Conservation (phyloP, 2,329 filamentous ascomycete genomes). For the Fusarium sp. region DNA sequence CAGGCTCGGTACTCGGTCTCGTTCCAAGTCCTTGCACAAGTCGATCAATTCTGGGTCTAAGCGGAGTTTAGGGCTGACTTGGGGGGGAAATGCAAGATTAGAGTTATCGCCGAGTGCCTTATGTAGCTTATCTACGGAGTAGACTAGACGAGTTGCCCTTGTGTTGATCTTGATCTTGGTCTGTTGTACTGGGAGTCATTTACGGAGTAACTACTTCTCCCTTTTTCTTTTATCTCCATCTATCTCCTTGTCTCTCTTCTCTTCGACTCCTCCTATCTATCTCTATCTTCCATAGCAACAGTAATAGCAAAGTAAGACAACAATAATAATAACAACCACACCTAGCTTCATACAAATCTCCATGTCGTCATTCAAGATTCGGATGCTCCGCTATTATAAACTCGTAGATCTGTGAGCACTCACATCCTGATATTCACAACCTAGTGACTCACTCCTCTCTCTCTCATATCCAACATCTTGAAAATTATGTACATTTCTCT, state of each 20-base stretch:
- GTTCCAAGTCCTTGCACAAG: not conserved
- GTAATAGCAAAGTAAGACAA: not conserved
- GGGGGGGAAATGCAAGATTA: slow-evolving; percentile 27
- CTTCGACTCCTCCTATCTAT: not conserved
- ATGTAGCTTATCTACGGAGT: slow-evolving; percentile 13
- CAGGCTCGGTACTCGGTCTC: slow-evolving; percentile 30
- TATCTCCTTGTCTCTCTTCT: too few species aligned
- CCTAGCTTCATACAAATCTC: not conserved
- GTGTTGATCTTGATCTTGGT: too few species aligned
- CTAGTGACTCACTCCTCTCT: not conserved
- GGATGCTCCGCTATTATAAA: slow-evolving; percentile 11
- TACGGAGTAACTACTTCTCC: too few species aligned
- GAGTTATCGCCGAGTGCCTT: slow-evolving; percentile 19
- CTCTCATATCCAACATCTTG: not conserved
- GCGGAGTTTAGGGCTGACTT: slow-evolving; percentile 45
- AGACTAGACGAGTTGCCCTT: not conserved
- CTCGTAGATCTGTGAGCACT: slow-evolving; percentile 35
- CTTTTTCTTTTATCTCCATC: not conserved
- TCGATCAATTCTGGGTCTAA: slow-evolving; percentile 25
- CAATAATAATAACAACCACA: not conserved
- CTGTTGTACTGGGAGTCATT: too few species aligned
- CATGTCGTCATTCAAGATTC: slow-evolving; percentile 20
- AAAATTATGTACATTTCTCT: not conserved
- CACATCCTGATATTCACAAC: not conserved
- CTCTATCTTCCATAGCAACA: not conserved